A percentile compares a stretch with the other conserved stretches of the same genome.
Conservation (phyloP, 169 alveolate species). For the Babesia caballi region DNA sequence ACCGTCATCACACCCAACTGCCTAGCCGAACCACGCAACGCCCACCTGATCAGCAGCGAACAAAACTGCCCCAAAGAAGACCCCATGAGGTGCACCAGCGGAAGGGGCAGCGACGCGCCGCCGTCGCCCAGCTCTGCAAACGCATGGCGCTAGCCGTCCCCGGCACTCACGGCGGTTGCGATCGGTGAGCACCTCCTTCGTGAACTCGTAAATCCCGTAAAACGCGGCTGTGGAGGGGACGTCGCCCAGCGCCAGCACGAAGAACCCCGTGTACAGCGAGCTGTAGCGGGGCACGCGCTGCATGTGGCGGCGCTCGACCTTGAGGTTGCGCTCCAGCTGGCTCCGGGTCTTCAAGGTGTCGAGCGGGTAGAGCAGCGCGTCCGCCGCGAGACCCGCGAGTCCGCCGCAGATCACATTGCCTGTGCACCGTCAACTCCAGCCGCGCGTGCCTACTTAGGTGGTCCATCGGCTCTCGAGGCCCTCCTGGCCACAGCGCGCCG, state of each 20-base stretch:
- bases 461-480: slow-evolving; percentile 34
- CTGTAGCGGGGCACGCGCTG: slow-evolving; percentile 4
- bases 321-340: slow-evolving; percentile 59
- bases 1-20: not conserved
- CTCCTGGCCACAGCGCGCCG: not conserved
- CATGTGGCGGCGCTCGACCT: slow-evolving; percentile 36
- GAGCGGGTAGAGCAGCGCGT: slow-evolving; percentile 73
- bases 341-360: slow-evolving; percentile 75
- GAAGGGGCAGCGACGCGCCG: slow-evolving; percentile 32
- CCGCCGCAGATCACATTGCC: slow-evolving; percentile 79
- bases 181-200: slow-evolving; percentile 62
- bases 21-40: not conserved
- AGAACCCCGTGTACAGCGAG: slow-evolving; percentile 69
- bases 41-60: slow-evolving; percentile 48
- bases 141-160: not conserved
- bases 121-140: not conserved
- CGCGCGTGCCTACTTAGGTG: slow-evolving; percentile 50
- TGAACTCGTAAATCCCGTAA: slow-evolving; percentile 74
- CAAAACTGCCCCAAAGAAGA: slow-evolving; percentile 57
- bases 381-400: slow-evolving; percentile 75
- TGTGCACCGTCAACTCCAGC: not conserved
- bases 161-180: slow-evolving; percentile 6
- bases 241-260: slow-evolving; percentile 68
- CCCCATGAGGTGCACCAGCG: slow-evolving; percentile 45
- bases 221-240: slow-evolving; percentile 77